Percentiles rank a stretch among this genome's conserved stretches.
phyloP scores from a whole-genome alignment of 352 stramenopile genomes.

The Pythium sp. region DNA sequence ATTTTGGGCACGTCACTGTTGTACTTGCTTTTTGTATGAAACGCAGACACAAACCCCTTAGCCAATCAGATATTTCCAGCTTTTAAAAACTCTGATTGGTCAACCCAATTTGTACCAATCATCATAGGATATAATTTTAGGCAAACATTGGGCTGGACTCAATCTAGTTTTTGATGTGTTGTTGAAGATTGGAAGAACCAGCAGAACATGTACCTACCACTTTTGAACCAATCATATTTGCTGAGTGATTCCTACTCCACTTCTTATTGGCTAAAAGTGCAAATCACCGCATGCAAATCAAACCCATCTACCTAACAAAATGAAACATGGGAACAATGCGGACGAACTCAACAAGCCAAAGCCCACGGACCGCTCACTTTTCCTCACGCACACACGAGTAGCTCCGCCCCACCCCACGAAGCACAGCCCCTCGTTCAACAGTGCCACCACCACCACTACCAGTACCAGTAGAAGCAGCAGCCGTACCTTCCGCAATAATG shows the following conservation, averaged over 20 bases:
- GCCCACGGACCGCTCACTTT: neutral
- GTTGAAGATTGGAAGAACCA: conserved; percentile 1
- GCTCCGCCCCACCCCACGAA: neutral
- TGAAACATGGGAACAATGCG: conserved; percentile 14
- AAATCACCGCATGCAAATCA: neutral
- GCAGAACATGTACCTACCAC: neutral
- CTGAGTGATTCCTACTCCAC: neutral
- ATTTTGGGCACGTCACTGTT: too few relatives aligned
- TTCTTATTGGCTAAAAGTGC: neutral
- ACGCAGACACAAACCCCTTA: too few relatives aligned
- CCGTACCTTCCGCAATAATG: conserved; percentile 9
- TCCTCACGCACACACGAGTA: neutral
- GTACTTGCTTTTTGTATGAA: too few relatives aligned
- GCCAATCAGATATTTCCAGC: too few relatives aligned
- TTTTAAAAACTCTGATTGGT: too few relatives aligned
- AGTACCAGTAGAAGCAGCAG: neutral
- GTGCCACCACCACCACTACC: neutral
- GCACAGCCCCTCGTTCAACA: neutral
- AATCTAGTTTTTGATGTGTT: too few relatives aligned
- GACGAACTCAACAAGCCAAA: conserved; percentile 19
- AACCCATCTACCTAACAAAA: neutral
- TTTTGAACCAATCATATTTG: neutral
- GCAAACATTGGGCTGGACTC: too few relatives aligned
- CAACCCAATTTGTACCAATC: too few relatives aligned
- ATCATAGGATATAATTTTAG: too few relatives aligned